Evolutionary conservation across 305 asterid genomes (phyloP), one percentile per base, ranked within the genome.

Genomic region (Striga hermonthica): DNA sequence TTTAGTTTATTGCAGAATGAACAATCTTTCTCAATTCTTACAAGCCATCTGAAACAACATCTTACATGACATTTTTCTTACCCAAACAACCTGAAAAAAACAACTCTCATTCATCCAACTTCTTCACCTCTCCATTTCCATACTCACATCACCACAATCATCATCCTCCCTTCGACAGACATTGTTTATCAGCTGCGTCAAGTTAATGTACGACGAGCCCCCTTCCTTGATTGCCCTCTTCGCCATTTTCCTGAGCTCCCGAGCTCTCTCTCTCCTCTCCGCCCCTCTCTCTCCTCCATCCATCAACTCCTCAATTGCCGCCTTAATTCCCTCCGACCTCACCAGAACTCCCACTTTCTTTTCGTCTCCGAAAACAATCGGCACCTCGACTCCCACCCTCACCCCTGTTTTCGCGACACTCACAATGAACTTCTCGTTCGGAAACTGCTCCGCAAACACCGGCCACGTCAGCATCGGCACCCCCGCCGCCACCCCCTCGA

Each of bases 381-480:
- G 82, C 48, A 72, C 63, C 48, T 81, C 74, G n/a, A 71, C 79
- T 0, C 86, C 89, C 7, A 80, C 56, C 35, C 80, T 68, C 34
- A 75, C 81, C 7, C 86, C 89, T 55, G 71, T 63, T 45, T 68
- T 58, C 69, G 79, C 15, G 40, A 82, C 31, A 5, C 79, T 68
- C 13, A 85, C 85, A 43, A 81, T 72, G 35, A 84, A 60, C 39
- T 81, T 83, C 64, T 86, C 89, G 9, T 83, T 83, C n/a, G 63
- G 64, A 60, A 81, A 86, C 57, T 86, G 91, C 57, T 86, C 93
- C 0, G 83, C 89, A 37, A 86, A 84, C 57, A 80, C 67, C 0
- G 93, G 89, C 89, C 93, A 80, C 12, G 87, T 83, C 34, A 77
- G 72, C 84, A 83, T 60, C 0, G 93, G 93, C 52, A 83, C 82